A percentile compares a stretch with the other conserved stretches of the same genome.
Conservation (phyloP, 2,329 filamentous ascomycete species). For the Neoarthrinium moseri region DNA sequence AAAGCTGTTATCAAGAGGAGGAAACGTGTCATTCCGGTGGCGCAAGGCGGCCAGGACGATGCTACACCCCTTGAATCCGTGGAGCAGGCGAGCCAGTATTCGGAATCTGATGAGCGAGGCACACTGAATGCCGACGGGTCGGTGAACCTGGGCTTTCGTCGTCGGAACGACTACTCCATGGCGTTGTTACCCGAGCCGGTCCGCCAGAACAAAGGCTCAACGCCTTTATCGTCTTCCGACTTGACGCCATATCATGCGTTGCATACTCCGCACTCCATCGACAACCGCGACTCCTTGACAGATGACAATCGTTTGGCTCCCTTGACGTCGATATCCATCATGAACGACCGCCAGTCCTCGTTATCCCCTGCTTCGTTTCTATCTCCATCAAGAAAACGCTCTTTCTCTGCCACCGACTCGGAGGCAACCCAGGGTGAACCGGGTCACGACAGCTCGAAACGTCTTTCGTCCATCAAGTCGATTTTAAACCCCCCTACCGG, state of each 20-base stretch:
- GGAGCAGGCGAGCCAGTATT: constrained; percentile 37
- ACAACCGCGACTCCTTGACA: constrained; percentile 41
- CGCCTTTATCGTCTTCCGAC: constrained; percentile 42
- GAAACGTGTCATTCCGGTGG: constrained; percentile 87
- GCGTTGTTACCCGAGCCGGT: constrained; percentile 47
- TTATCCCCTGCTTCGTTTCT: constrained; percentile 61
- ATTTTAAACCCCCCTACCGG: constrained; percentile 64
- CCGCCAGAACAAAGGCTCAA: constrained; percentile 41
- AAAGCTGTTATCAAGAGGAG: constrained; percentile 95
- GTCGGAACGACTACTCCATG: constrained; percentile 42
- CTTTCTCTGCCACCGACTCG: constrained; percentile 61
- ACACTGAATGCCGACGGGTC: constrained; percentile 64
- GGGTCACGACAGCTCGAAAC: constrained; percentile 52
- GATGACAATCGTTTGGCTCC: constrained; percentile 61
- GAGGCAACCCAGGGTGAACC: constrained; percentile 39
- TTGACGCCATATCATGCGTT: constrained; percentile 53
- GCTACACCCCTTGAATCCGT: constrained; percentile 46
- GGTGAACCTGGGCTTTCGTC: constrained; percentile 58
- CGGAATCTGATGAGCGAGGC: constrained; percentile 46
- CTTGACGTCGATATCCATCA: constrained; percentile 43
- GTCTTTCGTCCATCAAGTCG: constrained; percentile 73
- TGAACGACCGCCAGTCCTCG: constrained; percentile 53
- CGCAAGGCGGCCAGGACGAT: constrained; percentile 45
- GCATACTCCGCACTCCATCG: constrained; percentile 35
- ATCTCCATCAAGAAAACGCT: constrained; percentile 62